phyloP scores from a whole-genome alignment of 768 basidiomycete genomes.

The Auricularia auricula-judae region DNA sequence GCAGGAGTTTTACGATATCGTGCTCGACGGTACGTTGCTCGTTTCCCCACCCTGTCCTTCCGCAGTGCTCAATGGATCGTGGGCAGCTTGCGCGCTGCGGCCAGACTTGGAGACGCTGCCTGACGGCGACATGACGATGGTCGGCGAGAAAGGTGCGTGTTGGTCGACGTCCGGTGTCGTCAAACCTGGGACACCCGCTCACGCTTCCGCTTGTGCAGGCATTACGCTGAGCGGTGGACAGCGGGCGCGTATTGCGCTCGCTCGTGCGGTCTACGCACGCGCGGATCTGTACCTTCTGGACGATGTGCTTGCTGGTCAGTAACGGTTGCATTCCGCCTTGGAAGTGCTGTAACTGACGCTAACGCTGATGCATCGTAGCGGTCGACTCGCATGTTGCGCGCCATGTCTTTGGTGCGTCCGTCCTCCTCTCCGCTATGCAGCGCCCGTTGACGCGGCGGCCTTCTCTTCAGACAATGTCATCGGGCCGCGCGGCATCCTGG shows the following conservation, averaged over 20 bases:
- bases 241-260: slow-evolving; percentile 71
- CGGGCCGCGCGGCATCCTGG: slow-evolving; percentile 72
- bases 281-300: slow-evolving; percentile 89
- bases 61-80: not conserved
- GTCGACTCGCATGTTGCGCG: slow-evolving; percentile 82
- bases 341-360: no score
- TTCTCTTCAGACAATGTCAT: slow-evolving; percentile 60
- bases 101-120: slow-evolving; percentile 72
- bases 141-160: slow-evolving; percentile 66
- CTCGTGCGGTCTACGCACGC: slow-evolving; percentile 82
- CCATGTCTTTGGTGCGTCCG: slow-evolving; percentile 59
- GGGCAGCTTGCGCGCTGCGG: slow-evolving; percentile 67
- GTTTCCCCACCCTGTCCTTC: not conserved
- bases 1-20: slow-evolving; percentile 68
- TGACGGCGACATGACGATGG: slow-evolving; percentile 74
- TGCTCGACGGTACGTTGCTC: slow-evolving; percentile 52
- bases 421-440: not conserved
- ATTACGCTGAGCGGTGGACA: slow-evolving; percentile 60
- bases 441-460: not conserved
- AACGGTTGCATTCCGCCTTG: no score
- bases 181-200: slow-evolving; percentile 28
- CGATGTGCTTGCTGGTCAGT: slow-evolving; percentile 48
- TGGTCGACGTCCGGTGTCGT: not conserved
- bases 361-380: slow-evolving; percentile 31
- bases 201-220: slow-evolving; percentile 31